Evolutionary conservation across 768 basidiomycete species (phyloP).

Genomic region (Xanthoconium purpureum): DNA sequence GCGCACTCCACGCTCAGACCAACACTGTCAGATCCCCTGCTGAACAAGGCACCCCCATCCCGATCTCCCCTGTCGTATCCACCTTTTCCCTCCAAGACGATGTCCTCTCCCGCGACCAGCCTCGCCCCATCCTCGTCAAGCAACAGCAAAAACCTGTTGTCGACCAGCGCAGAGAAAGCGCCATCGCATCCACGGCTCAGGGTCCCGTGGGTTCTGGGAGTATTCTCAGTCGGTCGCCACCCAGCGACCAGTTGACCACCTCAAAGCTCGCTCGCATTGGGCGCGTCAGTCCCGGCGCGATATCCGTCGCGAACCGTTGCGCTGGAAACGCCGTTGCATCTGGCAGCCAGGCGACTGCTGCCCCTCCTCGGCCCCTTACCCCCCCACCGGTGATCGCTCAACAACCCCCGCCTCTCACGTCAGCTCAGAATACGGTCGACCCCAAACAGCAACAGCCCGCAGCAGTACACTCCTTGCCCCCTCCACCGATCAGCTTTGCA

Average conservation of each 20-base stretch:
- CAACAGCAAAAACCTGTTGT: constrained; percentile 70
- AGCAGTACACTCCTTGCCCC: constrained; percentile 46
- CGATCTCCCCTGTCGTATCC: constrained; percentile 67
- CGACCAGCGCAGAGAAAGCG: constrained; percentile 65
- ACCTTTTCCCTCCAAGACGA: constrained; percentile 60
- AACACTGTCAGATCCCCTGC: constrained; percentile 34
- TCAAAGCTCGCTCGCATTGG: constrained; percentile 31
- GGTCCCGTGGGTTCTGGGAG: constrained; percentile 19
- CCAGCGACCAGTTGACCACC: constrained; percentile 25
- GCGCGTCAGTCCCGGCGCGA: constrained; percentile 40
- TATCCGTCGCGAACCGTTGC: constrained; percentile 20
- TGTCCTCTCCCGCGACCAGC: constrained; percentile 38
- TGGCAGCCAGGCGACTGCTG: constrained; percentile 23
- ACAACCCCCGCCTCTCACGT: constrained; percentile 15
- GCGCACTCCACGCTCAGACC: constrained; percentile 29
- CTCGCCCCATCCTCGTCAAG: constrained; percentile 57
- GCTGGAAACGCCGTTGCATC: constrained; percentile 27
- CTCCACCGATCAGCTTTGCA: constrained; percentile 76
- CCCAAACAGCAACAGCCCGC: constrained; percentile 24
- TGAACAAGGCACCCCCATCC: constrained; percentile 48
- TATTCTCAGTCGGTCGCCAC: constrained; percentile 26
- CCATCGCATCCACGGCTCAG: constrained; percentile 22
- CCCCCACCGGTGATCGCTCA: constrained; percentile 25
- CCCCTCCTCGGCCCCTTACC: constrained; percentile 23
- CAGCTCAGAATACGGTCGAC: constrained; percentile 18